Percentiles rank a stretch among this genome's conserved stretches.
phyloP scores from a whole-genome alignment of 1,139 yeast species.

The Kodamaea fungicola region DNA sequence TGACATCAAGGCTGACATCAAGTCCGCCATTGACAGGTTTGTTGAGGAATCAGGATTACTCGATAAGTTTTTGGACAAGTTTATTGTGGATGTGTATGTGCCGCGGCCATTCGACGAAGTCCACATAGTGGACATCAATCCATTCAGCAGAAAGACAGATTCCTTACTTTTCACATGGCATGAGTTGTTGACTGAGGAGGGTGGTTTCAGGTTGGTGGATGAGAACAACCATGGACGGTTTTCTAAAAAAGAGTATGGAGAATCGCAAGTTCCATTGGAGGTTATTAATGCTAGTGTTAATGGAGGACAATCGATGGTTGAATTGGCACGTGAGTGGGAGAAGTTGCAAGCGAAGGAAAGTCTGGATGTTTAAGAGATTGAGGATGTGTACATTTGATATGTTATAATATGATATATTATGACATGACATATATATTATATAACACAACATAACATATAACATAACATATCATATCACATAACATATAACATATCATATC shows the following conservation, averaged over 20 bases:
- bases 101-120: slow-evolving; percentile 70
- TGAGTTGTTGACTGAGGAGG: slow-evolving; percentile 47
- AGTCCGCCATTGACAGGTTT: slow-evolving; percentile 51
- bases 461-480: background rate
- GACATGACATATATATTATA: too few relatives aligned
- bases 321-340: slow-evolving; percentile 60
- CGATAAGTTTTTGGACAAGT: slow-evolving; percentile 47
- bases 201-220: slow-evolving; percentile 65
- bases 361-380: background rate
- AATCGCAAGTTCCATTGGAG: slow-evolving; percentile 88
- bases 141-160: slow-evolving; percentile 76
- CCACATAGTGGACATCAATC: slow-evolving; percentile 78
- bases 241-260: slow-evolving; percentile 78
- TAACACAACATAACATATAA: background rate
- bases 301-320: slow-evolving; percentile 56
- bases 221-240: slow-evolving; percentile 69
- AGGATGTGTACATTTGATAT: too few relatives aligned
- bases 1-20: slow-evolving; percentile 42
- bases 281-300: slow-evolving; percentile 79
- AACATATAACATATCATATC: too few relatives aligned
- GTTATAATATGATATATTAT: too few relatives aligned
- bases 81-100: slow-evolving; percentile 75
- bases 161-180: slow-evolving; percentile 80
- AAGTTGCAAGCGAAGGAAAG: slow-evolving; percentile 7
- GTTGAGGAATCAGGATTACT: slow-evolving; percentile 15